Evolutionary conservation across 129 eudicot genomes (phyloP).

Genomic region (Helianthus tuberosus): DNA sequence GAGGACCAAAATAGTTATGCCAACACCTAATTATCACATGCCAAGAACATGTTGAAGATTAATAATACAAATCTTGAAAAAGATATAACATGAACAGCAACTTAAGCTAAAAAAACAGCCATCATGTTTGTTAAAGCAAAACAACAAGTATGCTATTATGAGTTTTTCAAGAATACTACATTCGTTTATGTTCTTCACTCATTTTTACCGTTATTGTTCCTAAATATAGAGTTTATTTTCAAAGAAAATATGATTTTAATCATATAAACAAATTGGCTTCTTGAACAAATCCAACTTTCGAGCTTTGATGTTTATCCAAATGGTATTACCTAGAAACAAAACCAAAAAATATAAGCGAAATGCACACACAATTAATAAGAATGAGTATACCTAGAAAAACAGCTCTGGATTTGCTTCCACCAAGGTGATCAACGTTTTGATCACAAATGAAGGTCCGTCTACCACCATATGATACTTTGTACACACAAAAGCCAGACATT

Average conservation of each 20-base stretch:
- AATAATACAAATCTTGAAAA: neutral
- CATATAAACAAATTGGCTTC: no score
- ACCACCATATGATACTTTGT: slow-evolving; percentile 16
- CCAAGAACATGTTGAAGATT: slow-evolving; percentile 1
- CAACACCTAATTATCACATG: slow-evolving; percentile 25
- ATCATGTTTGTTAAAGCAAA: neutral
- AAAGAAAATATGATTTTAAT: no score
- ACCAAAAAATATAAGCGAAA: neutral
- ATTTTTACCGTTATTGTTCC: no score
- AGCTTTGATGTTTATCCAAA: neutral
- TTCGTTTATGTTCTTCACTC: no score
- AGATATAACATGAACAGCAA: neutral
- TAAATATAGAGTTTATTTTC: no score
- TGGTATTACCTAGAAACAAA: neutral
- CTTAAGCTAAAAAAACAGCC: neutral
- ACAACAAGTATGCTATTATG: no score
- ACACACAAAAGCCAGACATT: neutral
- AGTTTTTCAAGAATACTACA: neutral
- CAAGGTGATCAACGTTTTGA: neutral
- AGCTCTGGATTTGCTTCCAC: slow-evolving; percentile 15
- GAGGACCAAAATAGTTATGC: slow-evolving; percentile 21
- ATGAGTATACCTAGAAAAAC: slow-evolving; percentile 24
- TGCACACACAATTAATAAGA: no score
- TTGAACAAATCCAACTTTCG: no score
- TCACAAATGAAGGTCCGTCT: slow-evolving; percentile 16